Evolutionary conservation across 2,329 filamentous ascomycete species (phyloP), one percentile per base, ranked within the genome.

Genomic region (Thielaviopsis ethacetica): DNA sequence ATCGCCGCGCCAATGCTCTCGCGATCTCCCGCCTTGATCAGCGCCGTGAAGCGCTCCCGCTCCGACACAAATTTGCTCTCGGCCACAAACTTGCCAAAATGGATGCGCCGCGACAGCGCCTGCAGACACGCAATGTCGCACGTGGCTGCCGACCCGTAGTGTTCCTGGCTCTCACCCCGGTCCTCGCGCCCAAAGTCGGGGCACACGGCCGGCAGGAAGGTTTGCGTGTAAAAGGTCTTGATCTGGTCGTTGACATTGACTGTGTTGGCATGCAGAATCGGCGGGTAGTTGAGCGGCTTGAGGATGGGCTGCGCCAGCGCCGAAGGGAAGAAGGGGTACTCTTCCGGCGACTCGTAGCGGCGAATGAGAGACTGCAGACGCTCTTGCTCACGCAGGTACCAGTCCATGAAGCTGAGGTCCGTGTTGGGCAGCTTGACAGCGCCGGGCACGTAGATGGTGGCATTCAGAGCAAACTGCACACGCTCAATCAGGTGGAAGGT

Each of bases 21-120:
- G 5, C 86, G 78, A 70, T 98, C 91, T 62, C 77, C 83, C 1
- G 82, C 85, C 70, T 84, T 83, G 73, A 98, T 97, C 71, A 97
- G 72, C 63, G 76, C 76, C 5, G 87, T 91, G 69, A 91, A 98
- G 63, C 75, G 80, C 65, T 91, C 88, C 30, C 83, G 79, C 65
- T 97, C 88, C 53, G 86, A 84, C 65, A 81, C 80, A 72, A 96
- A 98, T 74, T 98, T 98, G 61, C 85, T 84, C 77, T 98, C 93
- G 51, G 93, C 93, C 9, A 98, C 93, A 67, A 97, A 97, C 74
- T 97, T 98, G 65, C 93, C 93, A 73, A 95, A 98, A 72, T 98
- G 93, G 65, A 98, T 93, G 59, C 93, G 79, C 50, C 91, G 80
- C 47, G 88, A 94, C 53, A 98, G 74, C 3, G 93, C 87, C 75